A percentile compares a stretch with the other conserved stretches of the same genome.
These are phyloP conservation scores for Ampelocalamus luodianensis DNA, from an alignment of 176 grass and related monocot genomes.

Conservation along the genomic window DNA sequence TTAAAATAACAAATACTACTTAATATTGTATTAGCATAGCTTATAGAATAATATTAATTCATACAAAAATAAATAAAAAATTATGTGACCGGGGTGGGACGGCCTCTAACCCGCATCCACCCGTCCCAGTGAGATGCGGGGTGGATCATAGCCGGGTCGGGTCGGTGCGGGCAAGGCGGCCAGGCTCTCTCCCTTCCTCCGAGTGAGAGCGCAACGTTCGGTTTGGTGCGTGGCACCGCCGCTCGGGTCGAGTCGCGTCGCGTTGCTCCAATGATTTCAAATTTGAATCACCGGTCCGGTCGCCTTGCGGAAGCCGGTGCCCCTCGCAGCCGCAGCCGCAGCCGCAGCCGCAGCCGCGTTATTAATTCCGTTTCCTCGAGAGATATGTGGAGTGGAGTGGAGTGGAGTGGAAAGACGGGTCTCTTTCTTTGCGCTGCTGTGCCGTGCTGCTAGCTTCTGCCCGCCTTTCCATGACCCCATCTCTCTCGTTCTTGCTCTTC, in stretches of 20 bases:
- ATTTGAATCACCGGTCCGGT: slow-evolving; percentile 54
- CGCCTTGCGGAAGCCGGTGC: slow-evolving; percentile 25
- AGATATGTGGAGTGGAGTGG: neutral
- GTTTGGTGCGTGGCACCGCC: neutral
- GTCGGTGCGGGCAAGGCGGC: too few species aligned
- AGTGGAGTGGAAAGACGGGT: neutral
- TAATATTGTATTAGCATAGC: too few species aligned
- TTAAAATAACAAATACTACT: too few species aligned
- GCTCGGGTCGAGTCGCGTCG: neutral
- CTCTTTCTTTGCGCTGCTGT: slow-evolving; percentile 3
- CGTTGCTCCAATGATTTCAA: slow-evolving; percentile 35
- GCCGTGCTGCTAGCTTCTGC: neutral
- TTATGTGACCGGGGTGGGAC: too few species aligned
- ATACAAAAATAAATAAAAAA: too few species aligned
- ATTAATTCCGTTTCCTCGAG: slow-evolving; percentile 52
- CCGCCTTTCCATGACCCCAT: slow-evolving; percentile 11
- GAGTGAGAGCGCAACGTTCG: neutral
- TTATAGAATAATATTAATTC: too few species aligned
- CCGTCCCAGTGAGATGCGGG: too few species aligned
- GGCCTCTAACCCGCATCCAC: too few species aligned
- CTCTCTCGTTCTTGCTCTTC: slow-evolving; percentile 2
- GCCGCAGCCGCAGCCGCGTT: neutral
- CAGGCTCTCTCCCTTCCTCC: neutral
- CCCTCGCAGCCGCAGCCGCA: slow-evolving; percentile 28
- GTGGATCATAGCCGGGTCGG: too few species aligned